Evolutionary conservation across 495 filamentous ascomycete species (phyloP).

Genomic region (Neurospora sp.): DNA sequence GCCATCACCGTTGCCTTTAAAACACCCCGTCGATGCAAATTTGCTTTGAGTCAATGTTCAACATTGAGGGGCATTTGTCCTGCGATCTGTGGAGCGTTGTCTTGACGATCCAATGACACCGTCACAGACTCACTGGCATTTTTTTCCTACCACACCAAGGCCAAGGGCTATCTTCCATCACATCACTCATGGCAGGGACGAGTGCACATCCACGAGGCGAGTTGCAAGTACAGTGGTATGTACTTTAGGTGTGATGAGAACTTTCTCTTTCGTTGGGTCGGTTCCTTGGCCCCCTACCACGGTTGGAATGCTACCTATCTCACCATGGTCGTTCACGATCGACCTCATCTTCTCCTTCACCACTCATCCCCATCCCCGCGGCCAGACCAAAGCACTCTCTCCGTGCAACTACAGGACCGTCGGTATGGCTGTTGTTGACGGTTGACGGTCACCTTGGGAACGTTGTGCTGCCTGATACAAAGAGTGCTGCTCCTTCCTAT

Average conservation of each 20-base stretch:
- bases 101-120: neutral
- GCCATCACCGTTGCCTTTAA: neutral
- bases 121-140: neutral
- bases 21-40: neutral
- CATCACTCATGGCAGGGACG: neutral
- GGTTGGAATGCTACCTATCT: neutral
- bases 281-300: neutral
- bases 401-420: neutral
- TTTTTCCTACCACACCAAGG: neutral
- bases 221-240: neutral
- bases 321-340: neutral
- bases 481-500: neutral
- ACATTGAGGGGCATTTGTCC: neutral
- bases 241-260: neutral
- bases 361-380: neutral
- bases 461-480: neutral
- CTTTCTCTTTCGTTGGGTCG: neutral
- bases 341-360: neutral
- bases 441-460: neutral
- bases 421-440: neutral
- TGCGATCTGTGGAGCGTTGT: neutral
- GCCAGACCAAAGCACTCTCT: neutral
- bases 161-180: neutral
- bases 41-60: neutral
- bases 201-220: neutral